Base-by-base conservation (phyloP, 1,284 basidiomycete species). In the Inonotus hispidus region DNA sequence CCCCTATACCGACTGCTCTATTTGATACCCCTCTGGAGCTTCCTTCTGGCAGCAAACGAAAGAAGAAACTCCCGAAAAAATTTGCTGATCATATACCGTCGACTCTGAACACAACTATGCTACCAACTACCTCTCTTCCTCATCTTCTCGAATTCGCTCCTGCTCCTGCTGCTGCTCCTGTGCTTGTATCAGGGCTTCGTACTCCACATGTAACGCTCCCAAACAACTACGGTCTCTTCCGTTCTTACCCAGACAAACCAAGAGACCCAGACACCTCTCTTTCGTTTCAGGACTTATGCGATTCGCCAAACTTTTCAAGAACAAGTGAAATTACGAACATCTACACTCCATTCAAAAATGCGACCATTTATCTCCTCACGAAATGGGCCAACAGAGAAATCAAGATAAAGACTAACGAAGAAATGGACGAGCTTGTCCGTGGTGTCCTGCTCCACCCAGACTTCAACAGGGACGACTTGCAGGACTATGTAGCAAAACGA, bases 361-460 rank as follows among this genome's bases (percentile, higher is more conserved):
- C 52, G 16, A 13, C 57, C 3, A 52, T 3, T 10, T 50, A 11
- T 27, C 46, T 49, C 25, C 6, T 59, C 1, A 13, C 45, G 11
- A 23, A n/a, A 13, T 71, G 71, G 71, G 56, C 65, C 13, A 67
- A 67, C 46, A 61, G 35, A 3, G 66, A 66, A 2, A 60, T 61
- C 8, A 61, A 43, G 32, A 60, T 39, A 23, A 72, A 72, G 56
- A 68, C 70, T 13, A 2, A 65, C 2, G 53, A 25, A 16, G 67
- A 72, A 4, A 43, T 69, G 11, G 62, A 73, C 52, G 23, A 38
- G 0, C 65, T 75, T 0, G 68, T 73, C 0, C 32, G 71, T 19
- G 61, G 68, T 45, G 69, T 74, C 2, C 37, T 73, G 69, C 16
- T 64, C 72, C 19, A 69, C 74, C 59, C 23, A n/a, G 41, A 32